These are phyloP conservation scores for Amoebophrya sp. DNA, from an alignment of 169 alveolate genomes.

Conservation along the genomic window DNA sequence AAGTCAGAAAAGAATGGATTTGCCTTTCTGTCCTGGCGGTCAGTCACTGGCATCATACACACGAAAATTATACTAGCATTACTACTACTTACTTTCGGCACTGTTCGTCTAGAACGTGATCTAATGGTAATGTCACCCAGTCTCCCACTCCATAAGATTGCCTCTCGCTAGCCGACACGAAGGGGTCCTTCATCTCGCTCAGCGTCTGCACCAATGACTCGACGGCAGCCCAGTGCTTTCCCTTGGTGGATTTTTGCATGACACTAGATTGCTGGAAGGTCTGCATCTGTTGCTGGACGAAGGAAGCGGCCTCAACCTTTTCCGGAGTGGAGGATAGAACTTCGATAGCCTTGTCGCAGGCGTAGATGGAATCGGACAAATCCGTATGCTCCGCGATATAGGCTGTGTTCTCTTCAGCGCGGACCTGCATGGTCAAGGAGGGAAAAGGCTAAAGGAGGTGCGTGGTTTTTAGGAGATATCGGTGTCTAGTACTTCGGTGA, in stretches of 20 bases:
- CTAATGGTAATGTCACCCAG: no score
- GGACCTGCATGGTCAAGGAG: no score
- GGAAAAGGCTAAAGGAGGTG: no score
- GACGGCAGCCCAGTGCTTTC: background rate
- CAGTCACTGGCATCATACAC: no score
- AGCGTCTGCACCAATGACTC: background rate
- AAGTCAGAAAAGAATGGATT: no score
- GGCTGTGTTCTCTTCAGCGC: slow-evolving; percentile 3
- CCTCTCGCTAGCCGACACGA: background rate
- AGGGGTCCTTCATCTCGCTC: slow-evolving; percentile 10
- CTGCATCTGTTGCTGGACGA: background rate
- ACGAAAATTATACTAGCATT: no score
- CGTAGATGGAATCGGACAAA: slow-evolving; percentile 12
- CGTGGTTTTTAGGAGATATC: no score
- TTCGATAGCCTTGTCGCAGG: slow-evolving; percentile 23
- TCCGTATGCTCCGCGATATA: background rate
- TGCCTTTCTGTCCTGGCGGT: no score
- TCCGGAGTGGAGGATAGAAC: slow-evolving; percentile 10
- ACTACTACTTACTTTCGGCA: no score
- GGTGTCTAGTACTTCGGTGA: no score
- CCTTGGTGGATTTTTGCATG: background rate
- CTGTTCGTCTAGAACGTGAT: no score
- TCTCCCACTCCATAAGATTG: no score
- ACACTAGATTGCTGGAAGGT: background rate
- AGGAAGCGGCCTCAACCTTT: background rate